Base-by-base conservation (phyloP, 1,284 basidiomycete genomes). In the Papiliotrema nemorosa region DNA sequence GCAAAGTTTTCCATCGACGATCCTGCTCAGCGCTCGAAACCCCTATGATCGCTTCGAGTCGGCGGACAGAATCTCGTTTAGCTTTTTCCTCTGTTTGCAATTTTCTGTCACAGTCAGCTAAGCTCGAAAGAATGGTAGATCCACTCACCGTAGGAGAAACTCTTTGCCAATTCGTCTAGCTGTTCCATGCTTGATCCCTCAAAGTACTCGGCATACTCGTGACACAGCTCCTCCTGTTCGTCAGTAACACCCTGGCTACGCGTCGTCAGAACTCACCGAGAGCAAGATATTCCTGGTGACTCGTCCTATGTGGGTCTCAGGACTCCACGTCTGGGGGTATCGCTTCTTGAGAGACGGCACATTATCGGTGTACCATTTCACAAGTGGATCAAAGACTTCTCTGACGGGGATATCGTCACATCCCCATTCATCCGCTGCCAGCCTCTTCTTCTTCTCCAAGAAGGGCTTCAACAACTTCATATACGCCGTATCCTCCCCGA, bases 361-460 rank as follows among this genome's bases (percentile, higher is more conserved):
- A 35, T 63, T 55, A 33, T 78, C 59, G 45, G 73, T 71, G 59
- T 85, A 74, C 68, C 81, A 80, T 36, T 81, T 68, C 45, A 79
- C 73, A 50, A 85, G 75, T 0, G 84, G 84, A 29, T 80, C 67
- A 69, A 84, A 86, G 27, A 82, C 70, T 54, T 79, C 74, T 52
- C 78, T 77, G 51, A 86, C 80, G 37, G 53, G 49, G 4, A 44
- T 55, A 38, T 63, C 60, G 52, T 70, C 70, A 22, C 49, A 53
- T n/a, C 84, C 84, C 84, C 84, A 86, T 3, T 82, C 79, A 61
- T 86, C 84, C 20, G 80, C 76, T 0, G 83, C 84, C 25, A 85
- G 78, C 31, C 59, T 58, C 59, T 64, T 64, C 39, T 60, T 58
- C 43, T 55, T 54, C 38, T 58, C 48, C 13, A 55, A 38, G 38